phyloP scores from a whole-genome alignment of 1,284 basidiomycete species.

The Fomitiporia mediterranea region DNA sequence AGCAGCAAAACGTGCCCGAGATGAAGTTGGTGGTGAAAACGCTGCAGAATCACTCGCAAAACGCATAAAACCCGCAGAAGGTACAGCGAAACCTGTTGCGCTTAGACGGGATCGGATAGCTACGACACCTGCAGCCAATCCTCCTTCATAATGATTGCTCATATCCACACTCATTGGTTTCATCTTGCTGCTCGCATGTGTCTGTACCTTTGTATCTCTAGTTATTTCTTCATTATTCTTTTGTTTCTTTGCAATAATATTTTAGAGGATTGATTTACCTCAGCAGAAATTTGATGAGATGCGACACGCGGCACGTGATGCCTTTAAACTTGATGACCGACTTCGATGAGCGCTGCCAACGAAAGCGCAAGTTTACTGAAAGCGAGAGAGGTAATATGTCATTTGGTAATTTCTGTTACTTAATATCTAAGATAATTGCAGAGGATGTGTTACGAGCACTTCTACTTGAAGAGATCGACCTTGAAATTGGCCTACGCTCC shows the following conservation, averaged over 20 bases:
- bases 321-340: conserved; percentile 6
- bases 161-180: neutral
- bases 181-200: conserved; percentile 7
- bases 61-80: conserved; percentile 54
- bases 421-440: neutral
- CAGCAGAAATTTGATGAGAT: neutral
- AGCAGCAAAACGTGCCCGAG: conserved; percentile 61
- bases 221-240: neutral
- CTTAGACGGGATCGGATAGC: conserved; percentile 29
- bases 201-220: conserved; percentile 14
- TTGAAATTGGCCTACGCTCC: conserved; percentile 58
- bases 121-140: conserved; percentile 14
- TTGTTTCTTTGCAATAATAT: neutral
- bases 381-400: conserved; percentile 1
- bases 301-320: neutral
- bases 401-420: neutral
- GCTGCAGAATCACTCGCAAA: conserved; percentile 55
- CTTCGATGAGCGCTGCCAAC: conserved; percentile 8
- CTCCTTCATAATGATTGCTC: conserved; percentile 12
- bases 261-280: neutral
- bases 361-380: conserved; percentile 7
- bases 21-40: conserved; percentile 41
- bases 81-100: conserved; percentile 28
- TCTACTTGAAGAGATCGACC: conserved; percentile 48
- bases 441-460: conserved; percentile 15